These are phyloP conservation scores for Dysphania ambrosioides DNA, from an alignment of 148 eudicot genomes.

Conservation along the genomic window DNA sequence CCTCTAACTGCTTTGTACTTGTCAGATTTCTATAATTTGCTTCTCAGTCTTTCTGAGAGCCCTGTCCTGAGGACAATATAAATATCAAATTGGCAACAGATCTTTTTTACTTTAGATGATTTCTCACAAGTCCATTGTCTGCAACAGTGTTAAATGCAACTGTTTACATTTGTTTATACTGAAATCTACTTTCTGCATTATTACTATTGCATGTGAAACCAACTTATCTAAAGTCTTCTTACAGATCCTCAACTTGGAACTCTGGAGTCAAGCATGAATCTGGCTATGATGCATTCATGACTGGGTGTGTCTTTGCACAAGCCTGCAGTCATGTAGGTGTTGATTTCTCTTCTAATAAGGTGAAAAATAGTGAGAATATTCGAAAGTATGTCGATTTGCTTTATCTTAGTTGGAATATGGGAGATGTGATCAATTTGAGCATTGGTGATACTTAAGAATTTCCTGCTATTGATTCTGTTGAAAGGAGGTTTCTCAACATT, in stretches of 20 bases:
- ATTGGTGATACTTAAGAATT: conserved; percentile 51
- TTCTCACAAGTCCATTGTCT: neutral
- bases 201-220: neutral
- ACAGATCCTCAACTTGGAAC: conserved; percentile 91
- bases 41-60: neutral
- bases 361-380: conserved; percentile 53
- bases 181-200: neutral
- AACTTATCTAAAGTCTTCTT: conserved; percentile 11
- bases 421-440: conserved; percentile 67
- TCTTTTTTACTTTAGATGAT: neutral
- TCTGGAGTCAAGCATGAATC: conserved; percentile 97
- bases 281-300: conserved; percentile 99
- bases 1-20: conserved; percentile 9
- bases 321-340: conserved; percentile 64
- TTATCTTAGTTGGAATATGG: conserved; percentile 80
- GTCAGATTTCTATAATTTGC: neutral
- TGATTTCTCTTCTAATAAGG: conserved; percentile 27
- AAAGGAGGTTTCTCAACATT: conserved; percentile 34
- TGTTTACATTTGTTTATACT: neutral
- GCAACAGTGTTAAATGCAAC: neutral
- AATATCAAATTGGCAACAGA: neutral
- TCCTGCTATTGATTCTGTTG: conserved; percentile 22
- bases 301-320: conserved; percentile 90
- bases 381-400: conserved; percentile 63
- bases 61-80: neutral